Base-by-base conservation (phyloP, 1,139 yeast species). In the Komagataea norvegica region DNA sequence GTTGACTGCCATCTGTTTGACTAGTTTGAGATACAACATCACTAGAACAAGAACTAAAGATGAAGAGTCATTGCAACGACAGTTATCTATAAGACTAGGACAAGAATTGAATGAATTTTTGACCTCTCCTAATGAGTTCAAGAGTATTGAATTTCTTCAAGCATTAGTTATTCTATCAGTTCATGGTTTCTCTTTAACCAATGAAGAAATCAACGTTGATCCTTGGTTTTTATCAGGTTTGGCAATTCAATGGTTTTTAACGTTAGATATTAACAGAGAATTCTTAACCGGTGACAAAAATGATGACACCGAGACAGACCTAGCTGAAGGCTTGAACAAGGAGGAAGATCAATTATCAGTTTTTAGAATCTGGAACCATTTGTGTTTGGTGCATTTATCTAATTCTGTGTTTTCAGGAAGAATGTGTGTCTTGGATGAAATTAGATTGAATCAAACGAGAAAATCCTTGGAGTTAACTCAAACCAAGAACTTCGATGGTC, bases 401-500 rank as follows among this genome's bases (percentile, higher is more conserved):
- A 75, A 77, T 54, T 79, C 89, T 51, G 70, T 82, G 9, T 70
- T 80, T 50, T 72, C 83, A 3, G 94, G 94, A 0, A 62, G 91
- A 47, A 78, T 78, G 72, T 79, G 89, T 50, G 66, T 82, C n/a
- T 61, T 84, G 8, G 91, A 83, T 54, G 81, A 76, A 45, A 66
- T 72, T 25, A 63, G 89, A 41, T 59, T 83, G 35, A 77, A 74
- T 45, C 72, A 77, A 47, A 79, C 88, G 42, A 69, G 77, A 17
- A 69, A 81, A 8, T 73, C 82, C 1, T 62, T 81, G 33, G 77
- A 79, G 28, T 62, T 81, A 27, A 69, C 79, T 2, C 68, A 75
- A 31, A 78, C 91, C 1, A 82, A 91, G 3, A 82, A 82, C 51
- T 85, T 85, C 54, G 95, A 85, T 55, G 89, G 88, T 11, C 62